Percentiles rank a stretch among this genome's conserved stretches.
Evolutionary conservation across 768 basidiomycete species (phyloP).

Genomic region (Mycena epipterygia): DNA sequence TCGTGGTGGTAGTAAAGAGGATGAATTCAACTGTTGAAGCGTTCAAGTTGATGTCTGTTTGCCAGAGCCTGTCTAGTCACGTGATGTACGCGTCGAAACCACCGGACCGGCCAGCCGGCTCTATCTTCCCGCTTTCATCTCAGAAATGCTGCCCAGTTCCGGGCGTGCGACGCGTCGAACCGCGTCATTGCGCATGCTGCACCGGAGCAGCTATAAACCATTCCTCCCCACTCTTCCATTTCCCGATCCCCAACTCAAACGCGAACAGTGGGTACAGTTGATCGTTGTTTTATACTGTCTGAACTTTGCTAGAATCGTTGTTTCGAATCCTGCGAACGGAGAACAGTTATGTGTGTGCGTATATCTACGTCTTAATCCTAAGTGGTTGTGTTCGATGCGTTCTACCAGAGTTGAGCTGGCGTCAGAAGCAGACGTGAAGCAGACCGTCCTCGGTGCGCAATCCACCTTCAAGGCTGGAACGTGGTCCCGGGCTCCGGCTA

Average conservation of each 20-base stretch:
- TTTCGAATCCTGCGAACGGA: constrained; percentile 80
- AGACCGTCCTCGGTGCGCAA: constrained; percentile 69
- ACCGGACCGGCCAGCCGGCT: background rate
- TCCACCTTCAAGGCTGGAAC: constrained; percentile 71
- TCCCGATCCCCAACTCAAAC: constrained; percentile 28
- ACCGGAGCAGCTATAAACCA: constrained; percentile 23
- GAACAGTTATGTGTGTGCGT: constrained; percentile 70
- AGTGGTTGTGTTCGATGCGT: background rate
- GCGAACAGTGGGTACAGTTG: constrained; percentile 18
- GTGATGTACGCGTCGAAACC: constrained; percentile 8
- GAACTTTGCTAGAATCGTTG: constrained; percentile 55
- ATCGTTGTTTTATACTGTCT: no score
- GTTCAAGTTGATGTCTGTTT: background rate
- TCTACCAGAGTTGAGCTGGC: constrained; percentile 66
- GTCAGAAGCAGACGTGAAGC: constrained; percentile 63
- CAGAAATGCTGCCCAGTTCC: background rate
- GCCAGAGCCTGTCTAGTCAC: background rate
- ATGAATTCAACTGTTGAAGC: background rate
- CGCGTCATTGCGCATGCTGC: constrained; percentile 6
- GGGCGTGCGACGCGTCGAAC: constrained; percentile 12
- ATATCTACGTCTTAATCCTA: background rate
- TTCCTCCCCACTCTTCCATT: constrained; percentile 25
- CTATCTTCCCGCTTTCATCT: background rate
- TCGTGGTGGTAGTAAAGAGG: constrained; percentile 28
- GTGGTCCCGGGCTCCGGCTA: constrained; percentile 76